A percentile compares a stretch with the other conserved stretches of the same genome.
Evolutionary conservation across 2,329 filamentous ascomycete species (phyloP).

Genomic region (Aspergillus viridinutans): DNA sequence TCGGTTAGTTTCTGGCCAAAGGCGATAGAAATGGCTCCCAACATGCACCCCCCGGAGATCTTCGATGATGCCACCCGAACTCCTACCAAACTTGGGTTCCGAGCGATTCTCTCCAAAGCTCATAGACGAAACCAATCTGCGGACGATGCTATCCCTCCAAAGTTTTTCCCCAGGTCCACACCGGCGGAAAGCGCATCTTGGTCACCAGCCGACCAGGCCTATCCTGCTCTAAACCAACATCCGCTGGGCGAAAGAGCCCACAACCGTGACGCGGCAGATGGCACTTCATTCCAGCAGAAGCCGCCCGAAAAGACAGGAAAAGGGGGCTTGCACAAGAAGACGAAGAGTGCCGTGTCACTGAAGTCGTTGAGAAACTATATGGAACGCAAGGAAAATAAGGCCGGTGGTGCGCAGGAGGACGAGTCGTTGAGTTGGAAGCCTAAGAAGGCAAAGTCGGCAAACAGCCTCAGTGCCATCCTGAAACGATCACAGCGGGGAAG

Average conservation of each 20-base stretch:
- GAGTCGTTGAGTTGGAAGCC: conserved; percentile 42
- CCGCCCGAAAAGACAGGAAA: conserved; percentile 35
- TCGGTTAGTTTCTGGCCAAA: conserved; percentile 27
- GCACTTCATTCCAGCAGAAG: conserved; percentile 28
- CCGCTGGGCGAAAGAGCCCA: conserved; percentile 38
- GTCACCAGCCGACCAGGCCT: conserved; percentile 49
- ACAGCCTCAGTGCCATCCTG: conserved; percentile 74
- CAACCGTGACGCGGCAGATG: conserved; percentile 31
- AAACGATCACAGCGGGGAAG: conserved; percentile 68
- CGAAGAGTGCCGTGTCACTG: conserved; percentile 51
- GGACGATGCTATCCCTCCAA: conserved; percentile 24
- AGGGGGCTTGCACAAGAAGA: conserved; percentile 48
- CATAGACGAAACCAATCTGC: conserved; percentile 46
- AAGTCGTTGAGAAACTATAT: conserved; percentile 46
- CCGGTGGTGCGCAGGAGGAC: conserved; percentile 28
- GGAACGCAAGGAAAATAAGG: conserved; percentile 41
- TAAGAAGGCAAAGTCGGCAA: conserved; percentile 76
- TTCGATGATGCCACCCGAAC: conserved; percentile 36
- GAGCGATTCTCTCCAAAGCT: conserved; percentile 51
- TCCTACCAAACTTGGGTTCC: conserved; percentile 43
- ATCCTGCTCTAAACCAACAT: conserved; percentile 32
- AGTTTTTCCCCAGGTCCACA: conserved; percentile 37
- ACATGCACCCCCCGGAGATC: conserved; percentile 27
- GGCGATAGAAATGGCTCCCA: conserved; percentile 32
- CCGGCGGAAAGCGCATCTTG: conserved; percentile 35